Conservation (phyloP, 768 basidiomycete species). For the Mycena chlorophos region DNA sequence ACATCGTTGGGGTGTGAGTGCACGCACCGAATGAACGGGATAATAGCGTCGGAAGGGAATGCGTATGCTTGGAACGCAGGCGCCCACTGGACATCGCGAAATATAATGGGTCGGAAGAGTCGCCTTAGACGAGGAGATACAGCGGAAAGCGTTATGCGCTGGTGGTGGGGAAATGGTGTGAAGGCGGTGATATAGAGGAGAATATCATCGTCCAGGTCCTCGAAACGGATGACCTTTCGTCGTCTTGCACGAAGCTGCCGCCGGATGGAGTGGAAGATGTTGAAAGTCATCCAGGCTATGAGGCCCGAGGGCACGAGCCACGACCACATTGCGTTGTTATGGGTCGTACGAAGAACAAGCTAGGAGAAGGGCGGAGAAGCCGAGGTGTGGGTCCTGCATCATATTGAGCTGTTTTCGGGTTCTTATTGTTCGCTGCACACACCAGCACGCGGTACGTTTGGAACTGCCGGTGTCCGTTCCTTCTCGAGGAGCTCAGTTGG, state of each 20-base stretch:
- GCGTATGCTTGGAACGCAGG: background rate
- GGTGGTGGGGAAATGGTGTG: background rate
- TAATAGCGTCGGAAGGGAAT: background rate
- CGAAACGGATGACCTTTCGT: background rate
- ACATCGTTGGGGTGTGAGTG: background rate
- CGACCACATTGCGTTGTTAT: background rate
- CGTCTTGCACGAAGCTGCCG: background rate
- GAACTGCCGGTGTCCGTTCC: no score
- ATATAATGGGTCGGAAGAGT: background rate
- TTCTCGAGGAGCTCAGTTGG: no score
- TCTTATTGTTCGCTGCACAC: no score
- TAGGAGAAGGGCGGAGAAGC: no score
- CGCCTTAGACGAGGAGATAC: background rate
- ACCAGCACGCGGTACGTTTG: no score
- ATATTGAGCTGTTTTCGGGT: no score
- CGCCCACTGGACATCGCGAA: background rate
- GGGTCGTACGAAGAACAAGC: background rate
- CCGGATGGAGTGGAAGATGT: background rate
- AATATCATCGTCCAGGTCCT: background rate
- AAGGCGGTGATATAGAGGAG: background rate
- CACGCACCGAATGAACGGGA: background rate
- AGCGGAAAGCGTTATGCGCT: background rate
- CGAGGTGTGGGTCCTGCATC: background rate
- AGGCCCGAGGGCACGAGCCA: background rate
- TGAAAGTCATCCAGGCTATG: background rate